Percentiles rank a stretch among this genome's conserved stretches.
Conservation (phyloP, 2,329 filamentous ascomycete species). For the Alternaria sp. region DNA sequence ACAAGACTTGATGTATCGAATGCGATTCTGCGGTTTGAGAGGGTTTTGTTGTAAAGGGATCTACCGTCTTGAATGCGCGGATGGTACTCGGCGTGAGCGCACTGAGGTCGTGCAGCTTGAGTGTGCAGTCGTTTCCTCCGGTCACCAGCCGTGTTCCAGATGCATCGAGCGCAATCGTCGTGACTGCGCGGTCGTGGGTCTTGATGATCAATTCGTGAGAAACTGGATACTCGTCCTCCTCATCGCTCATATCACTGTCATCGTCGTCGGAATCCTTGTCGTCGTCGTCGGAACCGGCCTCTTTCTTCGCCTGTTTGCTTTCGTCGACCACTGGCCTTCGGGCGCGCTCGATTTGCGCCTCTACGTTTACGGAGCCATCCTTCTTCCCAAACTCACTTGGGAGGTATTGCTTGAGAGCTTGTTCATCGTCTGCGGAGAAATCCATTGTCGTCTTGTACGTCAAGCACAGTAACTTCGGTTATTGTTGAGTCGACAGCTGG, state of each 20-base stretch:
- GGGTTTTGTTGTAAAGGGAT: slow-evolving; percentile 81
- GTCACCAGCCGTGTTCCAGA: slow-evolving; percentile 85
- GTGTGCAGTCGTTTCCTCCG: slow-evolving; percentile 88
- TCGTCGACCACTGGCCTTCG: slow-evolving; percentile 65
- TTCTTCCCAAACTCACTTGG: slow-evolving; percentile 88
- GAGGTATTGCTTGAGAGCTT: slow-evolving; percentile 78
- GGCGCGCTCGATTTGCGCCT: slow-evolving; percentile 81
- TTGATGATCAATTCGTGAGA: slow-evolving; percentile 94
- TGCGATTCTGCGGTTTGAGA: slow-evolving; percentile 81
- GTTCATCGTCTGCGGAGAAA: slow-evolving; percentile 60
- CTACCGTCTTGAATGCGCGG: slow-evolving; percentile 90
- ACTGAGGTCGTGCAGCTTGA: slow-evolving; percentile 95
- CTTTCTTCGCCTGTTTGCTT: slow-evolving; percentile 39
- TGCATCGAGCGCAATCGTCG: slow-evolving; percentile 83
- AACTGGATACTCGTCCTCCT: slow-evolving; percentile 88
- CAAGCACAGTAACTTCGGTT: slow-evolving; percentile 14
- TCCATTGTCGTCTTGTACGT: slow-evolving; percentile 28
- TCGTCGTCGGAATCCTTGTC: slow-evolving; percentile 54
- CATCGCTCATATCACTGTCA: slow-evolving; percentile 67
- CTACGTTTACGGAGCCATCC: slow-evolving; percentile 75
- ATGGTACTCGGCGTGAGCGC: slow-evolving; percentile 96
- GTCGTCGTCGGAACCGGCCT: slow-evolving; percentile 41
- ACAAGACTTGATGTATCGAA: slow-evolving; percentile 84
- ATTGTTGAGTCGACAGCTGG: slow-evolving; percentile 1
- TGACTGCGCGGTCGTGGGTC: slow-evolving; percentile 89